A percentile compares a stretch with the other conserved stretches of the same genome.
Conservation (phyloP, 202 grass and related monocot species). For the Zoysia matrella region DNA sequence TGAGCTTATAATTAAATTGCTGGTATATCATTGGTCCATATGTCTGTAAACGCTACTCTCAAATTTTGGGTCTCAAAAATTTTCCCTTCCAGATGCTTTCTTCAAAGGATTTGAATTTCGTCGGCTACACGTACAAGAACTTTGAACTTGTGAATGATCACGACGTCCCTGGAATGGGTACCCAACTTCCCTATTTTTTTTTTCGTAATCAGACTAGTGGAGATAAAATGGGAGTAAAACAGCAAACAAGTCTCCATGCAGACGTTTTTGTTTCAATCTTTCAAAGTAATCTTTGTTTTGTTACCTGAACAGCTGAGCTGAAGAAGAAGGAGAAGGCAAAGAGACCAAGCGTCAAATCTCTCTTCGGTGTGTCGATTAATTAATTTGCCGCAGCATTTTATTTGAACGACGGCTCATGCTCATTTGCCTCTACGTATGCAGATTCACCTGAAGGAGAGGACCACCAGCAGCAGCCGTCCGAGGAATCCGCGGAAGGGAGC, state of each 20-base stretch:
- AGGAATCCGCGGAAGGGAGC: slow-evolving; percentile 49
- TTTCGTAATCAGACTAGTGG: not conserved
- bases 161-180: slow-evolving; percentile 88
- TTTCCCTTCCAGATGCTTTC: not conserved
- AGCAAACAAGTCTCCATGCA: no score
- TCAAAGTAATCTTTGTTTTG: slow-evolving; percentile 10
- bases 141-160: slow-evolving; percentile 37
- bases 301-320: slow-evolving; percentile 66
- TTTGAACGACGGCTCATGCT: not conserved
- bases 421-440: not conserved
- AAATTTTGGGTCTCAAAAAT: not conserved
- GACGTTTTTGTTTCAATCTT: no score
- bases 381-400: not conserved
- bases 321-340: slow-evolving; percentile 92
- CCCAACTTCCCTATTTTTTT: slow-evolving; percentile 2
- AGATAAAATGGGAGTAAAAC: not conserved
- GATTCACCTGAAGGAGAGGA: slow-evolving; percentile 59
- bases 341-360: slow-evolving; percentile 18
- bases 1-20: not conserved
- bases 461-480: not conserved
- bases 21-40: not conserved
- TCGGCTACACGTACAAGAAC: no score
- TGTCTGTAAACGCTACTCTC: not conserved
- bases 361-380: slow-evolving; percentile 59
- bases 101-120: no score